Conservation (phyloP, 495 filamentous ascomycete genomes). For the Elaphomyces granulatus region DNA sequence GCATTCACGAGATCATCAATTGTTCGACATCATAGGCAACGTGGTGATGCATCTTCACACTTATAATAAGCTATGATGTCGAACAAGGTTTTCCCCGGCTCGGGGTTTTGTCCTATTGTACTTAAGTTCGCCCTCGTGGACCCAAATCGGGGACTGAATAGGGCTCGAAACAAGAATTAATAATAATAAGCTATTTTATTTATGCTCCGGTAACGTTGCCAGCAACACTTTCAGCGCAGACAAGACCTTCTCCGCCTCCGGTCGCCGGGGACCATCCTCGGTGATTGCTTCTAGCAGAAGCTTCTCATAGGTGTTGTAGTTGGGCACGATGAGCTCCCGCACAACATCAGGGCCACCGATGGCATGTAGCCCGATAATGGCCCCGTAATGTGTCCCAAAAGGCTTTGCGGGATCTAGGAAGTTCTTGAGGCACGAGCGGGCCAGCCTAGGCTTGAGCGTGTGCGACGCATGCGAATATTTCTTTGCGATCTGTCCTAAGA, state of each 20-base stretch:
- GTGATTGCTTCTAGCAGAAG: conserved; percentile 53
- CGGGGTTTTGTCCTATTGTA: too few relatives aligned
- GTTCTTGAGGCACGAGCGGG: conserved; percentile 75
- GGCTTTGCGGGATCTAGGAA: conserved; percentile 76
- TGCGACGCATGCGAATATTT: conserved; percentile 63
- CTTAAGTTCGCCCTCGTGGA: too few relatives aligned
- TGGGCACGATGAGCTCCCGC: conserved; percentile 66
- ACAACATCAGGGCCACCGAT: conserved; percentile 68
- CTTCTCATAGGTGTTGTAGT: conserved; percentile 60
- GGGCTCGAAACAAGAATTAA: too few relatives aligned
- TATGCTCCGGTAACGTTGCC: conserved; percentile 29
- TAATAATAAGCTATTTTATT: too few relatives aligned
- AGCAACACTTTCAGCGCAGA: conserved; percentile 47
- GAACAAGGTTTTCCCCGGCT: too few relatives aligned
- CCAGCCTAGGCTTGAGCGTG: conserved; percentile 72
- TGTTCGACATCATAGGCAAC: too few relatives aligned
- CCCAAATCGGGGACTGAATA: too few relatives aligned
- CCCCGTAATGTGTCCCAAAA: conserved; percentile 71
- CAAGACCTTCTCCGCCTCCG: conserved; percentile 50
- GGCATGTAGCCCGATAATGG: conserved; percentile 58
- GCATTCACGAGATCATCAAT: too few relatives aligned
- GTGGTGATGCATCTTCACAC: too few relatives aligned
- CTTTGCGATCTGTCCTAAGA: conserved; percentile 55
- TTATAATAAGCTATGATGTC: too few relatives aligned
- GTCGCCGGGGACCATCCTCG: conserved; percentile 33